Percentiles rank a stretch among this genome's conserved stretches.
phyloP scores from a whole-genome alignment of 441 rosid genomes.

The Brassica balearica region DNA sequence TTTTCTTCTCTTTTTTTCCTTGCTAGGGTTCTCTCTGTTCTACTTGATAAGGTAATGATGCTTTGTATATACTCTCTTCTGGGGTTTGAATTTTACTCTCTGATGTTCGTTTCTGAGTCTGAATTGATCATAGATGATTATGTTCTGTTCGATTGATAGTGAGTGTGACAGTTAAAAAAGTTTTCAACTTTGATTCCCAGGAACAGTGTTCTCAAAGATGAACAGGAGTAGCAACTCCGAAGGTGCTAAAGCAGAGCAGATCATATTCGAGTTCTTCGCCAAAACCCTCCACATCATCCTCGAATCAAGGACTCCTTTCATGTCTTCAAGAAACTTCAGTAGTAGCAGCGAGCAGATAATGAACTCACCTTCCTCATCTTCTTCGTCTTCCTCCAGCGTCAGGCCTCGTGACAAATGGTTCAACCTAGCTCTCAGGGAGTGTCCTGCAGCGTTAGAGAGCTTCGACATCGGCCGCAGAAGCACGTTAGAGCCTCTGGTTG shows the following conservation, averaged over 20 bases:
- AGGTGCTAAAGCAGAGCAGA: constrained; percentile 77
- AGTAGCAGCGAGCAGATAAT: constrained; percentile 70
- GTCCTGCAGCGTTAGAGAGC: constrained; percentile 81
- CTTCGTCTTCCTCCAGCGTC: constrained; percentile 84
- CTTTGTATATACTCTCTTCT: constrained; percentile 37
- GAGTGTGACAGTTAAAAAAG: not conserved
- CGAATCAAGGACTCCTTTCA: constrained; percentile 79
- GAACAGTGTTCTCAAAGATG: constrained; percentile 48
- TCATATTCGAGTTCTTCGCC: constrained; percentile 83
- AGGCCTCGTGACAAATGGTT: constrained; percentile 95
- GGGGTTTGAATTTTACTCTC: not conserved
- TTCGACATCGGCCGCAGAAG: constrained; percentile 73
- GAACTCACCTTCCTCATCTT: constrained; percentile 79
- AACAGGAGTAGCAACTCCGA: constrained; percentile 61
- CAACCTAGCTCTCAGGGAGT: constrained; percentile 84
- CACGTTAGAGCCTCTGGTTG: constrained; percentile 75
- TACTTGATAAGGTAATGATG: constrained; percentile 38
- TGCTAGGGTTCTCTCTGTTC: constrained; percentile 40
- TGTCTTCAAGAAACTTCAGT: constrained; percentile 72
- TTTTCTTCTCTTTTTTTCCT: not conserved
- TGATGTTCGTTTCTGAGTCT: constrained; percentile 9
- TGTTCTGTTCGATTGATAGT: constrained; percentile 24
- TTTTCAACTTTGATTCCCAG: constrained; percentile 23
- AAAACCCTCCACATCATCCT: constrained; percentile 90
- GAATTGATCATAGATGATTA: constrained; percentile 27